phyloP scores from a whole-genome alignment of 176 grass and related monocot genomes.

The Poa annua region DNA sequence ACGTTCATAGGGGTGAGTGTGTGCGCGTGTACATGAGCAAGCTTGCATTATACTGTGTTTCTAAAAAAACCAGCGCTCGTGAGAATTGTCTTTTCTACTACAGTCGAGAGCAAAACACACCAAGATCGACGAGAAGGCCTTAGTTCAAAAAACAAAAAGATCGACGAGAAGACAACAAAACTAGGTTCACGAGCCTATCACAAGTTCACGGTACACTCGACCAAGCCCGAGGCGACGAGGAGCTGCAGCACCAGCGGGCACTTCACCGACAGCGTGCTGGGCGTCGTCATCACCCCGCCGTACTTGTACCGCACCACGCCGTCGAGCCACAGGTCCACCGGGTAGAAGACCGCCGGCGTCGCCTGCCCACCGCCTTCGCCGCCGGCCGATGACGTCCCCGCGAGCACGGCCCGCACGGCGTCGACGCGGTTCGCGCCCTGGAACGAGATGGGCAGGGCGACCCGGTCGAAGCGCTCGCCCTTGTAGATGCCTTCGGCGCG shows the following conservation, averaged over 20 bases:
- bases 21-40: no score
- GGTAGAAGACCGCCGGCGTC: not conserved
- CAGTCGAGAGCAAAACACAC: no score
- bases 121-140: no score
- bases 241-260: conserved; percentile 46
- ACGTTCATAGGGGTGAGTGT: no score
- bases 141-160: no score
- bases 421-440: conserved; percentile 21
- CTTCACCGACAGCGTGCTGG: conserved; percentile 35
- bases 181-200: conserved; percentile 13
- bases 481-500: conserved; percentile 49
- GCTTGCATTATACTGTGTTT: no score
- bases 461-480: conserved; percentile 33
- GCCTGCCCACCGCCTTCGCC: not conserved
- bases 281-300: conserved; percentile 35
- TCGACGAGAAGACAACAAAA: not conserved
- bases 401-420: conserved; percentile 31
- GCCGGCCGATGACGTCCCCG: conserved; percentile 9
- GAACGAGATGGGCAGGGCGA: conserved; percentile 42
- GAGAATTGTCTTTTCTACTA: no score
- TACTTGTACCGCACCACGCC: conserved; percentile 41
- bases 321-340: conserved; percentile 46
- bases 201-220: conserved; percentile 33
- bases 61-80: no score
- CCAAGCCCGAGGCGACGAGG: conserved; percentile 3